Conservation (phyloP, 768 basidiomycete species). For the Leccinum ochraceum region DNA sequence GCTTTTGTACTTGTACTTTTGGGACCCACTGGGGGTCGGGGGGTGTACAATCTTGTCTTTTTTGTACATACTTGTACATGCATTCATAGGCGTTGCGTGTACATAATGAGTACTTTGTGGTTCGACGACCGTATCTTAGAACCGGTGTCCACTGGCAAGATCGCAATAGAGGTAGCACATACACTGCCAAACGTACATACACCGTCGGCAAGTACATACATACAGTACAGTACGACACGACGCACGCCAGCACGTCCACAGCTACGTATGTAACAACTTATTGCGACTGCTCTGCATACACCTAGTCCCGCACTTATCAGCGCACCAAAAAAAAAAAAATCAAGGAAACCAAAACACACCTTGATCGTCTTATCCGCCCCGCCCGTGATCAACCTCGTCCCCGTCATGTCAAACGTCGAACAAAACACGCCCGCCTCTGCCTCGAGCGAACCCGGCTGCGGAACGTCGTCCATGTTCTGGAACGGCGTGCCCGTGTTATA, state of each 20-base stretch:
- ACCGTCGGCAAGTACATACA: background rate
- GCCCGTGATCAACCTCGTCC: constrained; percentile 79
- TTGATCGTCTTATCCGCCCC: constrained; percentile 99
- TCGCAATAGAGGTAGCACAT: no score
- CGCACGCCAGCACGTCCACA: background rate
- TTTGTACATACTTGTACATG: background rate
- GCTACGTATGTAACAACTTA: constrained; percentile 23
- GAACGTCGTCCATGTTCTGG: constrained; percentile 90
- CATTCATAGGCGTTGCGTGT: background rate
- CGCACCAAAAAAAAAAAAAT: background rate
- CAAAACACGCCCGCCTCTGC: constrained; percentile 97
- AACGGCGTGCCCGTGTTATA: constrained; percentile 93
- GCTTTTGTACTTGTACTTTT: background rate
- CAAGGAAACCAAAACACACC: constrained; percentile 37
- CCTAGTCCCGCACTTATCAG: constrained; percentile 31
- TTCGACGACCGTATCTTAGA: no score
- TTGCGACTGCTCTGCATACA: constrained; percentile 74
- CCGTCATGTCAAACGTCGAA: constrained; percentile 78
- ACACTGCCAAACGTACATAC: background rate
- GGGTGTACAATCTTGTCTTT: background rate
- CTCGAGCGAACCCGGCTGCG: constrained; percentile 97
- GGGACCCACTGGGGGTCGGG: background rate
- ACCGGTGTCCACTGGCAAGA: no score
- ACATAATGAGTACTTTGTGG: no score
- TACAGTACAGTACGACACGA: background rate